Base-by-base conservation (phyloP, 495 filamentous ascomycete genomes). In the Podospora sp. region DNA sequence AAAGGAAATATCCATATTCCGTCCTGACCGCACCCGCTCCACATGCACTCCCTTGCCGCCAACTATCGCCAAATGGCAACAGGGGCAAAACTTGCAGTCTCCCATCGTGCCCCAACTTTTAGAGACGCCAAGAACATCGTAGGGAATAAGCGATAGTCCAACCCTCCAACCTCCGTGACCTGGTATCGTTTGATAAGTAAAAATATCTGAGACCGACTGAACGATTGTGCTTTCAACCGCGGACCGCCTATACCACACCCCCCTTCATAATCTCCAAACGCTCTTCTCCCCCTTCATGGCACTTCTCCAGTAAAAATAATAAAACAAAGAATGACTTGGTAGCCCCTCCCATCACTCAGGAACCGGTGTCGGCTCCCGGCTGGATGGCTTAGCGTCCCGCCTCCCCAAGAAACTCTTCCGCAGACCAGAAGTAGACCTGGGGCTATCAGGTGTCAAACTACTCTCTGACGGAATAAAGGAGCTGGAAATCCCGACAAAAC, bases 401-500 rank as follows among this genome's bases (percentile, higher is more conserved):
- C 89, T 90, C 67, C 82, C 83, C 73, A 91, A 72, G 60, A 82
- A 75, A 62, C 78, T 80, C 57, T 72, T 73, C 62, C 80, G 62
- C 25, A 81, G 55, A n/a, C 75, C 72, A 66, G 87, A 86, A n/a
- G 83, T 84, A 50, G 77, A 72, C 65, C 83, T 86, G 0, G 89
- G 87, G 65, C 85, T 87, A 21, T 87, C 85, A 7, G 74, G 68
- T 25, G 77, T 72, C n/a, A 79, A 67, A 36, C 33, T 82, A 50
- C 62, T 65, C 62, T 68, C 65, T 9, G 70, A 60, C 51, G 73
- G 59, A 58, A 40, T 68, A 65, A 93, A 96, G 65, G 81, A 84
- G 61, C 87, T 92, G 75, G 85, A 88, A 59, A 96, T 77, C 0
- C 84, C 80, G 18, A 95, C 89, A 1, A 75, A 83, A 11, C 92